A percentile compares a stretch with the other conserved stretches of the same genome.
Evolutionary conservation across 1,284 basidiomycete species (phyloP).

Genomic region (Sporisorium reilianum): DNA sequence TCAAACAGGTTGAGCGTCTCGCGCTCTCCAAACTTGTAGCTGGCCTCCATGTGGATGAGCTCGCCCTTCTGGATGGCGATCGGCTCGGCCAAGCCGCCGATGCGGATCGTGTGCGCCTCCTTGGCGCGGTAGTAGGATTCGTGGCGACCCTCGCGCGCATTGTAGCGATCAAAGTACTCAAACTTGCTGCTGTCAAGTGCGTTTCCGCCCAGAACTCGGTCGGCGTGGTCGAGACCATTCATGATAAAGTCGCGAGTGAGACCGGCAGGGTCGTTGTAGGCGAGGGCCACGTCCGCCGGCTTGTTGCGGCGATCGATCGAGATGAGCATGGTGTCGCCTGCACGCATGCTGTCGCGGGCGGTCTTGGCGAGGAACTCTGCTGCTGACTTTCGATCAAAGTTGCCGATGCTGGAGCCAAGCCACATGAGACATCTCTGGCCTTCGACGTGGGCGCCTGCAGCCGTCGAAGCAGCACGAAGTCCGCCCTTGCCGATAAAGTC

Average conservation of each 20-base stretch:
- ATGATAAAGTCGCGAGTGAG: slow-evolving; percentile 87
- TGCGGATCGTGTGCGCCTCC: slow-evolving; percentile 75
- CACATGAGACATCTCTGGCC: slow-evolving; percentile 76
- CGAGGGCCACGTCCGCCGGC: slow-evolving; percentile 77
- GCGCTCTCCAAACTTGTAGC: slow-evolving; percentile 85
- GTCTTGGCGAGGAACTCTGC: slow-evolving; percentile 81
- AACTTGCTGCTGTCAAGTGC: slow-evolving; percentile 78
- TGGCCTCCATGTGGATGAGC: slow-evolving; percentile 86
- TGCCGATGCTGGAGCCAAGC: slow-evolving; percentile 93
- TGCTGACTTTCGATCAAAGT: slow-evolving; percentile 81
- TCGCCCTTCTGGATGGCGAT: slow-evolving; percentile 73
- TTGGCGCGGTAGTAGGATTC: slow-evolving; percentile 87
- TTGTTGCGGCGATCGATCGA: slow-evolving; percentile 88
- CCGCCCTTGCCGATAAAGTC: slow-evolving; percentile 72
- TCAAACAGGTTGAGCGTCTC: slow-evolving; percentile 83
- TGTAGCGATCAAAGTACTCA: slow-evolving; percentile 86
- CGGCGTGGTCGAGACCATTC: slow-evolving; percentile 80
- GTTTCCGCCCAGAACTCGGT: slow-evolving; percentile 70
- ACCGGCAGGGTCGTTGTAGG: slow-evolving; percentile 73
- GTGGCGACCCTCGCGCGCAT: slow-evolving; percentile 79
- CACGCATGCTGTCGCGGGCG: slow-evolving; percentile 75
- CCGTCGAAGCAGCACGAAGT: slow-evolving; percentile 57
- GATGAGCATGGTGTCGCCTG: slow-evolving; percentile 75
- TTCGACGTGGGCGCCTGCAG: slow-evolving; percentile 33
- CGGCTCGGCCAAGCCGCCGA: slow-evolving; percentile 43